Evolutionary conservation across 805 yeast genomes (phyloP).

Genomic region (Candida anglica): DNA sequence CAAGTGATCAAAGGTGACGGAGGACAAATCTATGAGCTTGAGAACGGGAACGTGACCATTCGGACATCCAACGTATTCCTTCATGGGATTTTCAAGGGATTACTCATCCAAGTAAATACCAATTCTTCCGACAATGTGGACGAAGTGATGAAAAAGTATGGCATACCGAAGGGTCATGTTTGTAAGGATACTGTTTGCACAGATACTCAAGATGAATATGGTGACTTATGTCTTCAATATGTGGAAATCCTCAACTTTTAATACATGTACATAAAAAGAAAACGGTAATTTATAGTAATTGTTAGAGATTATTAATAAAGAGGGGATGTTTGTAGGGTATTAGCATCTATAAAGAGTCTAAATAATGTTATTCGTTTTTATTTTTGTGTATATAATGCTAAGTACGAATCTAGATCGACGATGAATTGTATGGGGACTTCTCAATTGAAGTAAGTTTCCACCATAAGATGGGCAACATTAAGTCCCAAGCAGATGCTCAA

Average conservation of each 20-base stretch:
- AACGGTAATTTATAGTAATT: no score
- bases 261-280: no score
- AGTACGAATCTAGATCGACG: no score
- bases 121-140: constrained; percentile 7
- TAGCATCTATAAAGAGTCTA: no score
- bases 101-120: constrained; percentile 58
- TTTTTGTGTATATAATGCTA: no score
- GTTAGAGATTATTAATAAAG: no score
- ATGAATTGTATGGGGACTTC: no score
- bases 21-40: constrained; percentile 61
- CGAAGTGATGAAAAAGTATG: constrained; percentile 26
- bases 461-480: constrained; percentile 69
- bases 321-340: no score
- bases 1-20: constrained; percentile 74
- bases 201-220: constrained; percentile 23
- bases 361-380: no score
- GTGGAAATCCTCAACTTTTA: constrained; percentile 37
- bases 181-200: constrained; percentile 27
- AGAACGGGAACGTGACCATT: constrained; percentile 48
- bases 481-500: constrained; percentile 59
- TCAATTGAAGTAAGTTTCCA: constrained; percentile 40
- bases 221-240: constrained; percentile 40
- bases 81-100: constrained; percentile 71
- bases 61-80: constrained; percentile 69
- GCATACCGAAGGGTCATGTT: constrained; percentile 37